A percentile compares a stretch with the other conserved stretches of the same genome.
Conservation (phyloP, 2,329 filamentous ascomycete genomes). For the Fusarium pininemorale region DNA sequence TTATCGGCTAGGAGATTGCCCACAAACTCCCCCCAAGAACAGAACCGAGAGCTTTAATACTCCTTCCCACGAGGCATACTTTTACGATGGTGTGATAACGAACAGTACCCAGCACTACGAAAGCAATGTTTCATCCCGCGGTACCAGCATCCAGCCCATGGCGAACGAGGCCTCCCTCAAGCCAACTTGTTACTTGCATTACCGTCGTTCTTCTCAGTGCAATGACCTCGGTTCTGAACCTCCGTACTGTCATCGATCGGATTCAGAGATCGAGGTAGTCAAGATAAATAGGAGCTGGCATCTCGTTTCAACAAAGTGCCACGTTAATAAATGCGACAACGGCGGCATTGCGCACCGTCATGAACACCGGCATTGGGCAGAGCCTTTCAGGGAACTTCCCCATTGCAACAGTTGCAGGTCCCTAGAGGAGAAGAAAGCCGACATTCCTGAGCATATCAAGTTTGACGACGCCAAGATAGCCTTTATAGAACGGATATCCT, state of each 20-base stretch:
- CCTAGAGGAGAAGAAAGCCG: neutral
- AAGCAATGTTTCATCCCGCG: too few species aligned
- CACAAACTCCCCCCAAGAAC: neutral
- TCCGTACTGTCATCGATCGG: neutral
- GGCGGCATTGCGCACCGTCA: neutral
- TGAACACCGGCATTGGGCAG: neutral
- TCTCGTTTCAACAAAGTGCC: slow-evolving; percentile 5
- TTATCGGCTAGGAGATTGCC: neutral
- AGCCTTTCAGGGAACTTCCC: neutral
- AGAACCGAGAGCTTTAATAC: neutral
- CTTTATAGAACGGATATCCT: neutral
- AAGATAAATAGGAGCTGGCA: neutral
- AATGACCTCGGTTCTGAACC: too few species aligned
- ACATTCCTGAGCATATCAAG: neutral
- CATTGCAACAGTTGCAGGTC: neutral
- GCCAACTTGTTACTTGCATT: neutral
- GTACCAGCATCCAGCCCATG: too few species aligned
- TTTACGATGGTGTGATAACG: neutral
- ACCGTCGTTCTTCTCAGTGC: neutral
- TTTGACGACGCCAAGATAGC: neutral
- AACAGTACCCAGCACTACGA: neutral
- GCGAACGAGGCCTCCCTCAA: neutral
- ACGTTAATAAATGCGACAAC: neutral
- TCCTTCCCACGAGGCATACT: neutral
- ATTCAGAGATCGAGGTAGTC: neutral